Conservation (phyloP, 345 rosid genomes). For the Melaleuca alternifolia region DNA sequence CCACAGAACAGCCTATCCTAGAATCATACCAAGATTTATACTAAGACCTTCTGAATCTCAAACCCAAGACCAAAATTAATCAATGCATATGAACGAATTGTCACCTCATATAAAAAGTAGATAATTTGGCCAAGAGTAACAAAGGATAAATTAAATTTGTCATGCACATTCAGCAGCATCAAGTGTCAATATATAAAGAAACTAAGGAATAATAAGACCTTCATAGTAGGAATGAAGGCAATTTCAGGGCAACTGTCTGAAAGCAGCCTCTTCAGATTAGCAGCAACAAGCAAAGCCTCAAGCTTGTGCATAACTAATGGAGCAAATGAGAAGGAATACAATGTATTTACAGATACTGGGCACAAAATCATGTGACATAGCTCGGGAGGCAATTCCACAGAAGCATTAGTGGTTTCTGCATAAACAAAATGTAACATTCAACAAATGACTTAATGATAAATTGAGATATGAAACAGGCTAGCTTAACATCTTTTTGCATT, state of each 20-base stretch:
- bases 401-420: constrained; percentile 34
- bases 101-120: neutral
- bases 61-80: neutral
- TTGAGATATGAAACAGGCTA: neutral
- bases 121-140: neutral
- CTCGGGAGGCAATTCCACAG: constrained; percentile 84
- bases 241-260: constrained; percentile 19
- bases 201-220: constrained; percentile 30
- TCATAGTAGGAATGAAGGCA: constrained; percentile 51
- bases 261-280: constrained; percentile 49
- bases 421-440: neutral
- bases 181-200: neutral
- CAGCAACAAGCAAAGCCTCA: constrained; percentile 69
- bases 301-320: constrained; percentile 77
- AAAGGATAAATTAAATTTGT: neutral
- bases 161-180: neutral
- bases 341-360: constrained; percentile 52
- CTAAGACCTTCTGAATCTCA: neutral
- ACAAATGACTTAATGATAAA: neutral
- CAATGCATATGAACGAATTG: neutral
- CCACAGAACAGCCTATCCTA: neutral
- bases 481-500: neutral
- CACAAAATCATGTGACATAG: constrained; percentile 52
- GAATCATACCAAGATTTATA: neutral
- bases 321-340: constrained; percentile 59